A percentile compares a stretch with the other conserved stretches of the same genome.
Evolutionary conservation across 2,329 filamentous ascomycete species (phyloP).

Genomic region (Aspergillus pseudonomiae): DNA sequence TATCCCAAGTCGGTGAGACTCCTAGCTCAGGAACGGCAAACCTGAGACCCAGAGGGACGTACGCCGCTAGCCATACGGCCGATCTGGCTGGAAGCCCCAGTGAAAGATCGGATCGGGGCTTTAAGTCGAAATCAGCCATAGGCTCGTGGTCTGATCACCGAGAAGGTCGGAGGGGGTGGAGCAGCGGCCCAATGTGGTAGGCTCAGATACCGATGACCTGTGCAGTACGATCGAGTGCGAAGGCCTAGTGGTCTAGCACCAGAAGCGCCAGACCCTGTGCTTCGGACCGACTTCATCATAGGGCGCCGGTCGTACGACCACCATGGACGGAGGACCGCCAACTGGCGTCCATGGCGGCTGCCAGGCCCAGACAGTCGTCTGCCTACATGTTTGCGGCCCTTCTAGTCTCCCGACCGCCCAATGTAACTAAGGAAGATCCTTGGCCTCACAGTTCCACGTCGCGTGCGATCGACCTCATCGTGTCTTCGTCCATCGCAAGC

Average conservation of each 20-base stretch:
- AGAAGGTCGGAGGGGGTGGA: not conserved
- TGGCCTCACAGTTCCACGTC: not conserved
- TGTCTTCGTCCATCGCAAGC: not conserved
- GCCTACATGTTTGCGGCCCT: constrained; percentile 11
- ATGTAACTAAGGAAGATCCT: not conserved
- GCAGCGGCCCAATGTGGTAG: not conserved
- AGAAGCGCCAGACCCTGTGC: not conserved
- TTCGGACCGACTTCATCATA: not conserved
- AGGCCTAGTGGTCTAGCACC: not conserved
- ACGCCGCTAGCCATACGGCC: not conserved
- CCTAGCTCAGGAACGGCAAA: not conserved
- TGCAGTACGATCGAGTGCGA: not conserved
- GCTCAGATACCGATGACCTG: not conserved
- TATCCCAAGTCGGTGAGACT: not conserved
- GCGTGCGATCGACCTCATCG: not conserved
- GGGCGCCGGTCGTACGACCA: constrained; percentile 1
- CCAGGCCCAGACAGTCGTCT: constrained; percentile 9
- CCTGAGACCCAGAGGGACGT: not conserved
- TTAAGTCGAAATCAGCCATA: not conserved
- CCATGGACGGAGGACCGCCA: constrained; percentile 3
- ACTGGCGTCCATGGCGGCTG: constrained; percentile 19
- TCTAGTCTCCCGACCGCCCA: constrained; percentile 12
- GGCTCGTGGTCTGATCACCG: constrained; percentile 6
- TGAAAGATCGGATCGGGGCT: not conserved
- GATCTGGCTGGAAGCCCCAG: not conserved